Conservation (phyloP, 257 asterid genomes). For the Salvia hispanica region DNA sequence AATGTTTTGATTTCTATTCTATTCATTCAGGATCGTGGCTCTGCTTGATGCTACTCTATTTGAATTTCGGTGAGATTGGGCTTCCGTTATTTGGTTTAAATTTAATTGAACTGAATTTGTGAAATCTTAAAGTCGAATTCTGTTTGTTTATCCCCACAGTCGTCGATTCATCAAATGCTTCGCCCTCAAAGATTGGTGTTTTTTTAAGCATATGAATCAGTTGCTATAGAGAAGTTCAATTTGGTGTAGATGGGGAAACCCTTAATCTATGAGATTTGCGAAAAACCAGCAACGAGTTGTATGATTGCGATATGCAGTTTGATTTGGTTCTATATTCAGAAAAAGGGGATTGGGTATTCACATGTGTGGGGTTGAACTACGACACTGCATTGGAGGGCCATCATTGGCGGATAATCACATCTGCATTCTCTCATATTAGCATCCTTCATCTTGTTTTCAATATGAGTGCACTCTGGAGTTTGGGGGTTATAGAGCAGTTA, state of each 20-base stretch:
- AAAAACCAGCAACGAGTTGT: slow-evolving; percentile 96
- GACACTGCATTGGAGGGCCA: slow-evolving; percentile 85
- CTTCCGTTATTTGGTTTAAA: slow-evolving; percentile 17
- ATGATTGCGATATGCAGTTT: slow-evolving; percentile 74
- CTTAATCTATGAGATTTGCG: slow-evolving; percentile 71
- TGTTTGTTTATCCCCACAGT: slow-evolving; percentile 24
- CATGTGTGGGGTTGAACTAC: slow-evolving; percentile 87
- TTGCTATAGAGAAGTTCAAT: slow-evolving; percentile 23
- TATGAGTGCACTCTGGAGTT: slow-evolving; percentile 97
- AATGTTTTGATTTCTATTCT: slow-evolving; percentile 20
- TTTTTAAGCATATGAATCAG: slow-evolving; percentile 20
- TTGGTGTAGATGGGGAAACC: slow-evolving; percentile 82
- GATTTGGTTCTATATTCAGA: slow-evolving; percentile 89
- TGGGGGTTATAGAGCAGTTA: slow-evolving; percentile 75
- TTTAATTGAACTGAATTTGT: slow-evolving; percentile 9
- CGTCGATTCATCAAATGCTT: slow-evolving; percentile 25
- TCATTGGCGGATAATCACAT: slow-evolving; percentile 88
- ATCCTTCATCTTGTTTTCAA: slow-evolving; percentile 89
- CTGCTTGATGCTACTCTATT: neutral
- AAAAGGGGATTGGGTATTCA: slow-evolving; percentile 78
- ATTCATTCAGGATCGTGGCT: slow-evolving; percentile 18
- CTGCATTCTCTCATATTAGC: slow-evolving; percentile 93
- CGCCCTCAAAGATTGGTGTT: neutral
- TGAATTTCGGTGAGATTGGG: slow-evolving; percentile 6
- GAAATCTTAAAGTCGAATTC: slow-evolving; percentile 22